A percentile compares a stretch with the other conserved stretches of the same genome.
phyloP scores from a whole-genome alignment of 2,329 filamentous ascomycete genomes.

The Lachnum nothofagi region DNA sequence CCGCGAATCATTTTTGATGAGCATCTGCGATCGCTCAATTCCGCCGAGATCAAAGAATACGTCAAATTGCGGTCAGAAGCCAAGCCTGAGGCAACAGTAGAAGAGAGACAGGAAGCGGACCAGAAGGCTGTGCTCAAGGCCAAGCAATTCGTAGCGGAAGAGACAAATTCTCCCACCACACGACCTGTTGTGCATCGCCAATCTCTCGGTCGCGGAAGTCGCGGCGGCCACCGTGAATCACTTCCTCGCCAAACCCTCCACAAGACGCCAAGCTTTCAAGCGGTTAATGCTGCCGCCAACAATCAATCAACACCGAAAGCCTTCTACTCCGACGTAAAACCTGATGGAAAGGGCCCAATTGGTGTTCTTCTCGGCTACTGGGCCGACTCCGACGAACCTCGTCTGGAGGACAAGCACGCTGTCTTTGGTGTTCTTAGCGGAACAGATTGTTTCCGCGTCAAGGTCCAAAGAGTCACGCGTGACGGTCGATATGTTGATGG shows the following conservation, averaged over 20 bases:
- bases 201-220: constrained; percentile 14
- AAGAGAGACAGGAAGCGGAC: constrained; percentile 22
- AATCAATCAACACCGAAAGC: constrained; percentile 24
- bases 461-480: constrained; percentile 54
- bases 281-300: constrained; percentile 24
- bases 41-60: constrained; percentile 58
- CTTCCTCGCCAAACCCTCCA: constrained; percentile 22
- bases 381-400: constrained; percentile 47
- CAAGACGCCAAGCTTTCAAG: constrained; percentile 28
- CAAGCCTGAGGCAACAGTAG: constrained; percentile 17
- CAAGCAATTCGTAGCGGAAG: constrained; percentile 22
- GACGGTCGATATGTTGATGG: constrained; percentile 54
- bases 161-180: constrained; percentile 13
- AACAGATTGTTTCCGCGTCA: constrained; percentile 62
- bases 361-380: constrained; percentile 51
- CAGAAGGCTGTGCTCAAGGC: constrained; percentile 24
- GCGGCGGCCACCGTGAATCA: constrained; percentile 19
- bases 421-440: constrained; percentile 58
- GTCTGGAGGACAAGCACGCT: constrained; percentile 51
- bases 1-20: constrained; percentile 54
- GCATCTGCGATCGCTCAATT: constrained; percentile 51
- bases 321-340: constrained; percentile 20
- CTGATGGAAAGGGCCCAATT: constrained; percentile 21
- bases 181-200: constrained; percentile 24
- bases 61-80: constrained; percentile 48